These are phyloP conservation scores for Talaromyces marneffei DNA, from an alignment of 2,329 filamentous ascomycete species.

Conservation along the genomic window DNA sequence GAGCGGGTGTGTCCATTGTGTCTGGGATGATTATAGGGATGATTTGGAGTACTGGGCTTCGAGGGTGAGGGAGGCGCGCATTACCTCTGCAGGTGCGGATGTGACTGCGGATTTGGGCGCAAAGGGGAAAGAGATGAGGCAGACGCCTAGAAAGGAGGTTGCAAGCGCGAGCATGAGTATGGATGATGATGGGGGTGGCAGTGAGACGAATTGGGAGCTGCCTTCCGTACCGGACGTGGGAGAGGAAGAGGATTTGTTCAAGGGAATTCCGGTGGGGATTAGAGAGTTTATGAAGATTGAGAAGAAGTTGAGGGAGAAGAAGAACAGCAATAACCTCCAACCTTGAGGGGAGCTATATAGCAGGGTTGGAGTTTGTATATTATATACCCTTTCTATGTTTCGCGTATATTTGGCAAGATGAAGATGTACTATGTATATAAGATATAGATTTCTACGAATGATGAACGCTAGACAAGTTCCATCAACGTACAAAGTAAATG, in stretches of 20 bases:
- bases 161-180: conserved; percentile 54
- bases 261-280: conserved; percentile 81
- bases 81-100: conserved; percentile 16
- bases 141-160: conserved; percentile 36
- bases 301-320: conserved; percentile 77
- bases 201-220: conserved; percentile 59
- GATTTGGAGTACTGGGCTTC: conserved; percentile 85
- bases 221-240: conserved; percentile 26
- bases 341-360: not conserved
- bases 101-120: conserved; percentile 13
- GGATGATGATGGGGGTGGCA: conserved; percentile 76
- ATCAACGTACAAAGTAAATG: not conserved
- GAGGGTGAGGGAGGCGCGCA: conserved; percentile 57
- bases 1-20: conserved; percentile 96
- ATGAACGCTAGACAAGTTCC: conserved; percentile 2
- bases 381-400: not conserved
- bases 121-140: conserved; percentile 24
- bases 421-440: not conserved
- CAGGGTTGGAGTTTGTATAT: not conserved
- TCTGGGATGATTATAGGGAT: conserved; percentile 87
- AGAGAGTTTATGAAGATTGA: conserved; percentile 96
- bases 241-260: conserved; percentile 61
- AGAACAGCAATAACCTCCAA: conserved; percentile 46
- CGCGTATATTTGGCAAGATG: not conserved
- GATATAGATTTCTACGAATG: conserved; percentile 3